Evolutionary conservation across 768 basidiomycete genomes (phyloP).

Genomic region (Lentinula raphanica): DNA sequence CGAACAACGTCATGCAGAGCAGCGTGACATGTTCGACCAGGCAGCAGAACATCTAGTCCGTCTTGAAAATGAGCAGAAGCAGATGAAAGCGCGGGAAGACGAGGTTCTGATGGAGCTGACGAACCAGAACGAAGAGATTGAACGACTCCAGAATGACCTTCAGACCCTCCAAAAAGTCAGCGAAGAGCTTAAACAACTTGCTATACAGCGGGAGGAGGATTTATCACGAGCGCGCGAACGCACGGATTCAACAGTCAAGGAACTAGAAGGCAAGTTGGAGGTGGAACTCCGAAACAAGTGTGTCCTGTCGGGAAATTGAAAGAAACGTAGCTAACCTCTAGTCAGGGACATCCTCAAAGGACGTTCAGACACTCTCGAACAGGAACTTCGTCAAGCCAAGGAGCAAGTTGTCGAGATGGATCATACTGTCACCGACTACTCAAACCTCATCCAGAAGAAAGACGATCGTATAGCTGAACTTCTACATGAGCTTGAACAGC

Average conservation of each 20-base stretch:
- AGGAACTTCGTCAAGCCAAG: constrained; percentile 64
- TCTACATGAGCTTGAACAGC: constrained; percentile 44
- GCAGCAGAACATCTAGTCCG: constrained; percentile 83
- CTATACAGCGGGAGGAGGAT: constrained; percentile 77
- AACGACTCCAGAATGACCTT: constrained; percentile 50
- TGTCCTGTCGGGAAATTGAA: constrained; percentile 13
- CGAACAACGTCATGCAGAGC: constrained; percentile 70
- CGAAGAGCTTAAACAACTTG: constrained; percentile 65
- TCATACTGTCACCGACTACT: constrained; percentile 73
- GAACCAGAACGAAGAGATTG: constrained; percentile 54
- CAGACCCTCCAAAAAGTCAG: constrained; percentile 59
- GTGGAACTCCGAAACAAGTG: constrained; percentile 62
- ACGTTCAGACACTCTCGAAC: constrained; percentile 58
- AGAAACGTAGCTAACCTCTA: not conserved
- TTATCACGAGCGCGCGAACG: constrained; percentile 68
- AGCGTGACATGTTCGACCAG: constrained; percentile 71
- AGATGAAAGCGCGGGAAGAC: constrained; percentile 58
- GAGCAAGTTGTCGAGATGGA: constrained; percentile 74
- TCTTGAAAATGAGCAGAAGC: constrained; percentile 71
- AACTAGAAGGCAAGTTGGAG: constrained; percentile 69
- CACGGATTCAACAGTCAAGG: constrained; percentile 55
- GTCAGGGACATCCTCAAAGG: constrained; percentile 58
- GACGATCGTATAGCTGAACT: constrained; percentile 64
- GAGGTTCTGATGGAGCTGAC: constrained; percentile 57
- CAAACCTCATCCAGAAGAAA: constrained; percentile 69